These are phyloP conservation scores for Sphenostylis stenocarpa DNA, from an alignment of 306 rosid genomes.

Conservation along the genomic window DNA sequence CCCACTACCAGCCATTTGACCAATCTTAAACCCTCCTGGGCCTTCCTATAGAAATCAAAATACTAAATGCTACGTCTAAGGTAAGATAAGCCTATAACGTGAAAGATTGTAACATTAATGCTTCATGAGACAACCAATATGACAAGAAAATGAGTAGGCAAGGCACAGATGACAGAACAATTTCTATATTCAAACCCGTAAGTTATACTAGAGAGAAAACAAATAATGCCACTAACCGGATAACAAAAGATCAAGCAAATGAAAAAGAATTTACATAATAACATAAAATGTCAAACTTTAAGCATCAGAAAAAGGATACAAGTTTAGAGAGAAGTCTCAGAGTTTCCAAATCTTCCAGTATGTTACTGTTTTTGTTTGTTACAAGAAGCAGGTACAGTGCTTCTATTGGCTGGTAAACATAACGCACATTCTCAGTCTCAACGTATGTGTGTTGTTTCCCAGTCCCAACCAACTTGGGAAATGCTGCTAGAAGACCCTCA, in stretches of 20 bases:
- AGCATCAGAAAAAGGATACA: slow-evolving; percentile 63
- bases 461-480: slow-evolving; percentile 93
- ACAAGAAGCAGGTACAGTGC: slow-evolving; percentile 87
- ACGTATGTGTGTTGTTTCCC: slow-evolving; percentile 96
- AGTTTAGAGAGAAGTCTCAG: slow-evolving; percentile 92
- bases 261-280: neutral
- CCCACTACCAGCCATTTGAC: slow-evolving; percentile 14
- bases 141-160: neutral
- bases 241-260: slow-evolving; percentile 20
- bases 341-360: slow-evolving; percentile 94
- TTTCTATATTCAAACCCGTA: slow-evolving; percentile 17
- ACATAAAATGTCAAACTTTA: slow-evolving; percentile 19
- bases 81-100: neutral
- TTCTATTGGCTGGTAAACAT: slow-evolving; percentile 98
- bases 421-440: slow-evolving; percentile 96
- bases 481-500: slow-evolving; percentile 97
- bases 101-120: neutral
- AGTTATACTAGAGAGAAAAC: slow-evolving; percentile 17
- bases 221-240: slow-evolving; percentile 1
- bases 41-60: slow-evolving; percentile 9
- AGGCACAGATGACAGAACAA: neutral
- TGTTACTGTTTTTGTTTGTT: slow-evolving; percentile 95
- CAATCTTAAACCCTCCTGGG: neutral
- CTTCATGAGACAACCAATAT: slow-evolving; percentile 1
- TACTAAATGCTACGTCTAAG: neutral